These are phyloP conservation scores for Trichoderma atroviride DNA, from an alignment of 2,329 filamentous ascomycete genomes.

Conservation along the genomic window DNA sequence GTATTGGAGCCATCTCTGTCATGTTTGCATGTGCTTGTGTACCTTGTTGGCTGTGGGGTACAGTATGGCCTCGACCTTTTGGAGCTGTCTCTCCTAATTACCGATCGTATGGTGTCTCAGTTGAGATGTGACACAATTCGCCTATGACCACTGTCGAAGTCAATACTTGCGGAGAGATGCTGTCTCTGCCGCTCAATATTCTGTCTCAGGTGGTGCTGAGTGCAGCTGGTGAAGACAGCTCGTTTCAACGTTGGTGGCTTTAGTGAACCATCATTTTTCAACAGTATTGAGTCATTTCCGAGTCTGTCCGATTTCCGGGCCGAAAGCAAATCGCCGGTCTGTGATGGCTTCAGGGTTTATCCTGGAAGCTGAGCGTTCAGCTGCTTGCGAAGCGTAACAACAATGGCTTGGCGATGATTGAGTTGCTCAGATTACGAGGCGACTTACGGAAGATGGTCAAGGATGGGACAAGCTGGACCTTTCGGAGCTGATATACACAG, in stretches of 20 bases:
- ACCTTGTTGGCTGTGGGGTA: not conserved
- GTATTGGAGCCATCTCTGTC: not conserved
- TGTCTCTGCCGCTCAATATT: not conserved
- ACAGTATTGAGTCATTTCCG: not conserved
- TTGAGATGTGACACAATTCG: not conserved
- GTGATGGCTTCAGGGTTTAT: no score
- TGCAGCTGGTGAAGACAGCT: not conserved
- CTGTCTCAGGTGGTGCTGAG: not conserved
- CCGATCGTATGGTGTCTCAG: not conserved
- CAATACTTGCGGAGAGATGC: not conserved
- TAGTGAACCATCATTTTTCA: not conserved
- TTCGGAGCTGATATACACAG: not conserved
- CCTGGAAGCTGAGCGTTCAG: not conserved
- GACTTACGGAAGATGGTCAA: not conserved
- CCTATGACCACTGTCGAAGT: not conserved
- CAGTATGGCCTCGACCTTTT: not conserved
- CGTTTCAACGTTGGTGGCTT: not conserved
- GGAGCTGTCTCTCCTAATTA: not conserved
- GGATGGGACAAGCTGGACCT: not conserved
- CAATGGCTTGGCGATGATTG: not conserved
- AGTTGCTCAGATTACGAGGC: not conserved
- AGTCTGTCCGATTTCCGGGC: no score
- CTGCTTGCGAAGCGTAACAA: not conserved
- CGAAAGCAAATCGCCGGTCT: no score
- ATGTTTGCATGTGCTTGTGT: not conserved